These are phyloP conservation scores for Ceratocystis harringtonii DNA, from an alignment of 2,329 filamentous ascomycete species.

Conservation along the genomic window DNA sequence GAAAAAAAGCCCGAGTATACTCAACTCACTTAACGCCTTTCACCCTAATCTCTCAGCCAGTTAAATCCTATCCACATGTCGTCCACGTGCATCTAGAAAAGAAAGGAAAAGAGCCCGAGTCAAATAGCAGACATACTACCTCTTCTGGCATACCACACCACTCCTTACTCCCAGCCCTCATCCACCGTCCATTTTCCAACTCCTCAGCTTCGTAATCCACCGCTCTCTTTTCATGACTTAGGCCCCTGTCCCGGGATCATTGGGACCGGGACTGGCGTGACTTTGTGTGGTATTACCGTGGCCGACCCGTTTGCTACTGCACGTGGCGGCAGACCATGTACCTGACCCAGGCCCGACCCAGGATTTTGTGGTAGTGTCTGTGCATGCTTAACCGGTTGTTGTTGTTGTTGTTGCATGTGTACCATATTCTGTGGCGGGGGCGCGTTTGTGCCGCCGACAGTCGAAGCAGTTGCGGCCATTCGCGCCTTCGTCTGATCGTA, in stretches of 20 bases:
- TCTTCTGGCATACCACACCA: background rate
- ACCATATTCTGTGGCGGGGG: slow-evolving; percentile 7
- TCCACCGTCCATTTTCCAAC: background rate
- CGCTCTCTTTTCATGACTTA: background rate
- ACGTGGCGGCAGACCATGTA: slow-evolving; percentile 15
- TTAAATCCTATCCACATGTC: background rate
- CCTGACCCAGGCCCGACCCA: background rate
- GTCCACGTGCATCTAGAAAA: background rate
- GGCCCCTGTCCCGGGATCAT: slow-evolving; percentile 24
- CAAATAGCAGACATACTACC: background rate
- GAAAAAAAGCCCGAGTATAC: background rate
- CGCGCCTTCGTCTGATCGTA: slow-evolving; percentile 37
- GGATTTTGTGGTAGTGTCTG: background rate
- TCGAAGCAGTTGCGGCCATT: slow-evolving; percentile 23
- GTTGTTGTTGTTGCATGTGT: background rate
- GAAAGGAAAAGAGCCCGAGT: background rate
- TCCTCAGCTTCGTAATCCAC: background rate
- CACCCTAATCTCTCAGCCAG: no score
- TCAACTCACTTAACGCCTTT: background rate
- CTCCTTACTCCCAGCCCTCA: background rate
- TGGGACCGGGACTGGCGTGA: slow-evolving; percentile 32
- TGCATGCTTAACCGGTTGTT: background rate
- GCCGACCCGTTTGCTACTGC: slow-evolving; percentile 18
- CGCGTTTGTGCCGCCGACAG: slow-evolving; percentile 20
- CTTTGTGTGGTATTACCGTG: slow-evolving; percentile 27